Conservation (phyloP, 2,329 filamentous ascomycete genomes). For the Huntiella moniliformis region DNA sequence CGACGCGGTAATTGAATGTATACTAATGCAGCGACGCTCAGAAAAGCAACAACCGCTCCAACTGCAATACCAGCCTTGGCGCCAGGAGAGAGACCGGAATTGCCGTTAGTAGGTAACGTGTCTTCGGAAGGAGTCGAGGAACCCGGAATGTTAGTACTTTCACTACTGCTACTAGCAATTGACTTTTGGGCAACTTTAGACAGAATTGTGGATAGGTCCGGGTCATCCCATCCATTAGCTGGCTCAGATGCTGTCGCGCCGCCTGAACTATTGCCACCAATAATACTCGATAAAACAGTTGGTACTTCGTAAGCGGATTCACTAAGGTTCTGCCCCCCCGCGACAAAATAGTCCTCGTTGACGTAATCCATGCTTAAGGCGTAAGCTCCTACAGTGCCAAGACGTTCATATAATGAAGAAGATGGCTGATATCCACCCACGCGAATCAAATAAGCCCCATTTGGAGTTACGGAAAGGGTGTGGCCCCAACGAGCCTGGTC, state of each 20-base stretch:
- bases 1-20: constrained; percentile 16
- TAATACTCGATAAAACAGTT: constrained; percentile 26
- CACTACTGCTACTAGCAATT: too few relatives aligned
- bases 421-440: constrained; percentile 37
- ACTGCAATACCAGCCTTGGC: constrained; percentile 25
- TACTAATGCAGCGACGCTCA: constrained; percentile 16
- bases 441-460: constrained; percentile 40
- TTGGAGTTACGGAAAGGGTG: constrained; percentile 36
- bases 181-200: constrained; percentile 20
- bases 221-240: constrained; percentile 27
- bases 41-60: constrained; percentile 12
- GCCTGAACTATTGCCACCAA: constrained; percentile 33
- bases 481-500: constrained; percentile 31
- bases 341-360: constrained; percentile 23
- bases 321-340: constrained; percentile 36
- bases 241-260: too few relatives aligned
- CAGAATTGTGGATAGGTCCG: constrained; percentile 23
- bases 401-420: constrained; percentile 35
- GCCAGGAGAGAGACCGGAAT: constrained; percentile 19
- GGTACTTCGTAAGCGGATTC: constrained; percentile 37
- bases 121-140: too few relatives aligned
- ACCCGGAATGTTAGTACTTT: constrained; percentile 29
- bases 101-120: too few relatives aligned
- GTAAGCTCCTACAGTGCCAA: constrained; percentile 34
- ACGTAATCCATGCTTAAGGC: constrained; percentile 34